Evolutionary conservation across 2,329 filamentous ascomycete genomes (phyloP).

Genomic region (Ceratocystis colombiana): DNA sequence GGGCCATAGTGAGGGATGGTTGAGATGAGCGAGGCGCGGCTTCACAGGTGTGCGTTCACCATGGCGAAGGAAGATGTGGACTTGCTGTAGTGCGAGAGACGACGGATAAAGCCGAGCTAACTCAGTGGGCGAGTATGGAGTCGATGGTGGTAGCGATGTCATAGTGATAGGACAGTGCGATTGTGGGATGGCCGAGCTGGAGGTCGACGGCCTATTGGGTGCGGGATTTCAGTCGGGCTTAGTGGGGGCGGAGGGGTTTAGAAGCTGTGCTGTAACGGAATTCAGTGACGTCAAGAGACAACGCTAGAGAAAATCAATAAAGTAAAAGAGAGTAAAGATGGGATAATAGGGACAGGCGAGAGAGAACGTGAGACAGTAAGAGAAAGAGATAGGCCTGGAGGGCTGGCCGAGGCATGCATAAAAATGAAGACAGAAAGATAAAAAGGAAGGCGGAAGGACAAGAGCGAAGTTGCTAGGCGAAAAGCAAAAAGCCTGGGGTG

Average conservation of each 20-base stretch:
- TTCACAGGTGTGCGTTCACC: conserved; percentile 76
- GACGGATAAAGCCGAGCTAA: conserved; percentile 71
- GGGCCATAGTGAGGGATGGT: conserved; percentile 65
- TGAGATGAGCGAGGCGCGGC: conserved; percentile 74
- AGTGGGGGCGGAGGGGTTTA: not conserved
- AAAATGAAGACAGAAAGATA: not conserved
- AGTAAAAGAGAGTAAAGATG: not conserved
- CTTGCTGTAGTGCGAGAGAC: conserved; percentile 70
- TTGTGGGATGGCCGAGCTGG: too few species aligned
- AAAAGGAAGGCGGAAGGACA: not conserved
- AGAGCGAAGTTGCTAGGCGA: not conserved
- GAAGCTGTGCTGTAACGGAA: not conserved
- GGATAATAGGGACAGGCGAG: not conserved
- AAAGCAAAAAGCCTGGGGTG: not conserved
- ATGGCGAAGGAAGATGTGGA: conserved; percentile 76
- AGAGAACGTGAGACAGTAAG: not conserved
- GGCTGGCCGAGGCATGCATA: not conserved
- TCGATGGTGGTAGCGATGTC: conserved; percentile 65
- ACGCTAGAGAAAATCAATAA: not conserved
- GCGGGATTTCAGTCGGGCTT: not conserved
- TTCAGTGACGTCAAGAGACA: conserved; percentile 1
- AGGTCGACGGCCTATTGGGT: not conserved
- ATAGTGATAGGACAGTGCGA: conserved; percentile 40
- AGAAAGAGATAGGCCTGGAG: not conserved
- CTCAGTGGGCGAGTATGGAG: conserved; percentile 71